These are phyloP conservation scores for Candida krabiensis DNA, from an alignment of 805 yeast species.

Conservation along the genomic window DNA sequence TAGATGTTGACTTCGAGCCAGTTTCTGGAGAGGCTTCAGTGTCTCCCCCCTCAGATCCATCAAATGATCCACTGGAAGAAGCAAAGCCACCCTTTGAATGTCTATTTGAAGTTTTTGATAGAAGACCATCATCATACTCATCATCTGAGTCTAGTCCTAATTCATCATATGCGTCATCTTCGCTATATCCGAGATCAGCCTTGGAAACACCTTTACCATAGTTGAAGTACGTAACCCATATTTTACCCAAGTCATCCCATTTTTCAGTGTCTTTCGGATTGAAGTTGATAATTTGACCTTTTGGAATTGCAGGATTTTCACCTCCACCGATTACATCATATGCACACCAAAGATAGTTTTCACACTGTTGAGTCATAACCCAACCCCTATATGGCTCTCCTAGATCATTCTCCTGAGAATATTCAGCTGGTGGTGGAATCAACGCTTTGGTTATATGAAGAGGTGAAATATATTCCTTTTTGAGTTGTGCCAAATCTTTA, in stretches of 20 bases:
- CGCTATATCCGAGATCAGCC: slow-evolving; percentile 29
- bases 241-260: slow-evolving; percentile 46
- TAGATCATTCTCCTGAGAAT: slow-evolving; percentile 20
- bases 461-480: slow-evolving; percentile 39
- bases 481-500: slow-evolving; percentile 29
- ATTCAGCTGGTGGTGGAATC: slow-evolving; percentile 53
- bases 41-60: slow-evolving; percentile 4
- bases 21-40: not conserved
- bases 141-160: slow-evolving; percentile 25
- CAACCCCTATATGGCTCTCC: slow-evolving; percentile 55
- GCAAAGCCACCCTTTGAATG: slow-evolving; percentile 26
- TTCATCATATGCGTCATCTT: slow-evolving; percentile 33
- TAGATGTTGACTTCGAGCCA: not conserved
- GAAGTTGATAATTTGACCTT: slow-evolving; percentile 46
- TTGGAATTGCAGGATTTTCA: slow-evolving; percentile 36
- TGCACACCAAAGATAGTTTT: slow-evolving; percentile 61
- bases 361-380: slow-evolving; percentile 55
- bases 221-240: slow-evolving; percentile 50
- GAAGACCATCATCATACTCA: slow-evolving; percentile 10
- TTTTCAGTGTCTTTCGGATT: slow-evolving; percentile 29
- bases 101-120: slow-evolving; percentile 5
- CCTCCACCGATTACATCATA: slow-evolving; percentile 56
- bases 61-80: slow-evolving; percentile 16
- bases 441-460: slow-evolving; percentile 45
- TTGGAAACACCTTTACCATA: slow-evolving; percentile 21